A percentile compares a stretch with the other conserved stretches of the same genome.
These are phyloP conservation scores for Sugiyamaella pinicola DNA, from an alignment of 1,139 yeast genomes.

Conservation along the genomic window DNA sequence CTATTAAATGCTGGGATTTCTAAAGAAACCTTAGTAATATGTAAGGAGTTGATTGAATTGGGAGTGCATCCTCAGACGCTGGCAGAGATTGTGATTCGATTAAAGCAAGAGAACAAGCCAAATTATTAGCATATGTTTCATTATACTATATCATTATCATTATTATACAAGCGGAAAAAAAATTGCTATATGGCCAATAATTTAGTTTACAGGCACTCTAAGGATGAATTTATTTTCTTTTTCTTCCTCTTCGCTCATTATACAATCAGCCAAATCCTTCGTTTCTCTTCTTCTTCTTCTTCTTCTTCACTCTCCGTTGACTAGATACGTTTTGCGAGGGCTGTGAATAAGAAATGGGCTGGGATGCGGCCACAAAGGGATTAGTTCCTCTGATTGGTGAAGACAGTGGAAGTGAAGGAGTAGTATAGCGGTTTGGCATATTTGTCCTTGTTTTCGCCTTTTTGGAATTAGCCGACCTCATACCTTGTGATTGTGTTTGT, in stretches of 20 bases:
- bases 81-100: slow-evolving; percentile 27
- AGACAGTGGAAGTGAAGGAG: background rate
- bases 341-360: slow-evolving; percentile 3
- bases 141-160: background rate
- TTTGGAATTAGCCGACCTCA: background rate
- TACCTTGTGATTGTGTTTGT: slow-evolving; percentile 1
- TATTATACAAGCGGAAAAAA: no score
- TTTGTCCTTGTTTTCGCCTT: background rate
- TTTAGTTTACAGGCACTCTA: no score
- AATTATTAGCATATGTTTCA: background rate
- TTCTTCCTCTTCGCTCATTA: background rate
- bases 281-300: slow-evolving; percentile 14
- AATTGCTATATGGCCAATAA: no score
- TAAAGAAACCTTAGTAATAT: slow-evolving; percentile 32
- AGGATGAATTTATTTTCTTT: background rate
- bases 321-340: slow-evolving; percentile 1
- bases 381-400: slow-evolving; percentile 1
- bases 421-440: background rate
- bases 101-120: slow-evolving; percentile 11
- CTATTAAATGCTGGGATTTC: slow-evolving; percentile 38
- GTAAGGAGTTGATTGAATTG: slow-evolving; percentile 34
- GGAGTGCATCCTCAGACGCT: slow-evolving; percentile 38
- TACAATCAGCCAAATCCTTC: slow-evolving; percentile 21
- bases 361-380: background rate
- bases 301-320: slow-evolving; percentile 9